phyloP scores from a whole-genome alignment of 495 filamentous ascomycete genomes.

The Choiromyces venosus region DNA sequence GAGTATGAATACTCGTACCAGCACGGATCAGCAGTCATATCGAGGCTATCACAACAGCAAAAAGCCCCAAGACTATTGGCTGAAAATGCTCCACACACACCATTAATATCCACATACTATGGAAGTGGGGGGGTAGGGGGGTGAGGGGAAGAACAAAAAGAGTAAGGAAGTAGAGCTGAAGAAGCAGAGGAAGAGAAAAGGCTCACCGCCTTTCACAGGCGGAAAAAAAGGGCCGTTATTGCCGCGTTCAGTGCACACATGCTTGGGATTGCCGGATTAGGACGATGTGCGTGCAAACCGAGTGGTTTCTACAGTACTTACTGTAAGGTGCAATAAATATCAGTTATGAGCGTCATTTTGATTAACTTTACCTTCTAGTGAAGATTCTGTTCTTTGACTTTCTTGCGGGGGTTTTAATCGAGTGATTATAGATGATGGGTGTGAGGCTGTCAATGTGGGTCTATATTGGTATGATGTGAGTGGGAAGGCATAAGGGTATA shows the following conservation, averaged over 20 bases:
- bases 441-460: background rate
- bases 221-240: background rate
- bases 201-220: background rate
- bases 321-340: background rate
- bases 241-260: background rate
- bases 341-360: background rate
- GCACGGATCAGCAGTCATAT: background rate
- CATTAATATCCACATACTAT: no score
- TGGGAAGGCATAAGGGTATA: background rate
- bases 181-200: background rate
- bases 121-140: no score
- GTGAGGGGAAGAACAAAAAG: background rate
- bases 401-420: background rate
- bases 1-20: no score
- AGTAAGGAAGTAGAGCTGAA: background rate
- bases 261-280: background rate
- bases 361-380: background rate
- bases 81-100: background rate
- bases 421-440: background rate
- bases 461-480: background rate
- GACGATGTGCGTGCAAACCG: no score
- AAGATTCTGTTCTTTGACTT: background rate
- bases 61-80: background rate
- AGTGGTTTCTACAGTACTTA: no score
- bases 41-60: background rate